Evolutionary conservation across 352 stramenopile species (phyloP), one percentile per base, ranked within the genome.

Genomic region (Pythium biforme): DNA sequence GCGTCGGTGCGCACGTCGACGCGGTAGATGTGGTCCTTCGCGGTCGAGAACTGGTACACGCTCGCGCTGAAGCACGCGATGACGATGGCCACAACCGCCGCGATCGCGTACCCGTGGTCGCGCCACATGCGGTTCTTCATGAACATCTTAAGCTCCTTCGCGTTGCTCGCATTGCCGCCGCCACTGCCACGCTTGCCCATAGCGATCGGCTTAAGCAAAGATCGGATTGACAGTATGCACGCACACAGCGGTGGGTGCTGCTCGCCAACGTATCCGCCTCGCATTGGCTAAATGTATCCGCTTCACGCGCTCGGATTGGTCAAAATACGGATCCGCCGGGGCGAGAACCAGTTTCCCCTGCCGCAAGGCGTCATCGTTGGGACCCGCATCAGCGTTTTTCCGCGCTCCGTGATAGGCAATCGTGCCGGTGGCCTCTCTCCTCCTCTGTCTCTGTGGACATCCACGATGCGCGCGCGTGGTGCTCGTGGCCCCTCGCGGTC

Each of bases 61-160:
- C 70, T 74, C 23, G 72, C 70, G 31, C 66, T 71, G 25, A 93
- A 92, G n/a, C 89, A 63, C 61, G 77, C 83, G 25, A 81, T 67
- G 5, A 87, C 74, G 46, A 94, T 74, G 14, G 62, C 70, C 12
- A 56, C 58, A 15, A 88, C 76, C 0, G 76, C 74, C 7, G 73
- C 45, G 22, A 94, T 57, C 15, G 77, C 69, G 56, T 89, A 76
- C 76, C 76, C 86, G 63, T 95, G 76, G 11, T 95, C 86, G 29
- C 74, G 72, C 86, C 86, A 93, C 82, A 92, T 88, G 52, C 86
- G 72, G 65, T 95, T 88, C 63, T 83, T 73, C 48, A 95, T 40
- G 59, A 92, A 95, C 72, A 92, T 76, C 74, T 89, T 90, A 61
- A 95, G 76, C 47, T 93, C 81, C 46, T 72, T 79, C 26, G 76